Conservation (phyloP, 2,329 filamentous ascomycete genomes). For the Pseudogymnoascus sp. region DNA sequence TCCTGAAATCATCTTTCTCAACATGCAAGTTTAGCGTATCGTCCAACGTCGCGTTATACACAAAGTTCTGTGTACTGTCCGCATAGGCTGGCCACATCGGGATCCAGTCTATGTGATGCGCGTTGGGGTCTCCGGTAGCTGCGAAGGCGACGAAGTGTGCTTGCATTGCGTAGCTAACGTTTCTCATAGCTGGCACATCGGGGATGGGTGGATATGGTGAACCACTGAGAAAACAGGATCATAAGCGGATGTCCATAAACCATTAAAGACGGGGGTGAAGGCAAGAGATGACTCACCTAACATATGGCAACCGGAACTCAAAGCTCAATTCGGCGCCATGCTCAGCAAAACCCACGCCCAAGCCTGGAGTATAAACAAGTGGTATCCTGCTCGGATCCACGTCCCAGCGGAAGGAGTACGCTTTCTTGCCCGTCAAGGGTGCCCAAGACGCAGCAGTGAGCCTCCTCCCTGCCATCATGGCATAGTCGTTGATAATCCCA, state of each 20-base stretch:
- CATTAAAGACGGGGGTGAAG: no score
- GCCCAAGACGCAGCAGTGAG: not conserved
- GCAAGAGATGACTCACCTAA: constrained; percentile 1
- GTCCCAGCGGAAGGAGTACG: constrained; percentile 12
- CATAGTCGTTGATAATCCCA: not conserved
- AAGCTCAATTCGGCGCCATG: constrained; percentile 11
- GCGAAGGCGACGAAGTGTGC: constrained; percentile 10
- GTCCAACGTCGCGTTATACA: constrained; percentile 10
- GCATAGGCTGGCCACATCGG: not conserved
- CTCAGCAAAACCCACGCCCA: constrained; percentile 12
- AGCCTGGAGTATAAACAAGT: constrained; percentile 11
- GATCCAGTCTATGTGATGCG: constrained; percentile 8
- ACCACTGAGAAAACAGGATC: not conserved
- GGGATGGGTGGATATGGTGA: constrained; percentile 10
- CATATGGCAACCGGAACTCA: constrained; percentile 10
- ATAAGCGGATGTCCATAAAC: no score
- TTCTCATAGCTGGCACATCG: constrained; percentile 10
- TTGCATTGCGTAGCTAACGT: constrained; percentile 13
- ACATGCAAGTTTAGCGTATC: constrained; percentile 8
- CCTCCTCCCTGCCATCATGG: not conserved
- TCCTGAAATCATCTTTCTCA: constrained; percentile 8
- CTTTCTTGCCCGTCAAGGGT: constrained; percentile 8
- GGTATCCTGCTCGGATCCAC: constrained; percentile 8
- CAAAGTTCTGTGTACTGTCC: not conserved
- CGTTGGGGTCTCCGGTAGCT: constrained; percentile 6